A percentile compares a stretch with the other conserved stretches of the same genome.
Conservation (phyloP, 129 eudicot genomes). For the Arctium minus region DNA sequence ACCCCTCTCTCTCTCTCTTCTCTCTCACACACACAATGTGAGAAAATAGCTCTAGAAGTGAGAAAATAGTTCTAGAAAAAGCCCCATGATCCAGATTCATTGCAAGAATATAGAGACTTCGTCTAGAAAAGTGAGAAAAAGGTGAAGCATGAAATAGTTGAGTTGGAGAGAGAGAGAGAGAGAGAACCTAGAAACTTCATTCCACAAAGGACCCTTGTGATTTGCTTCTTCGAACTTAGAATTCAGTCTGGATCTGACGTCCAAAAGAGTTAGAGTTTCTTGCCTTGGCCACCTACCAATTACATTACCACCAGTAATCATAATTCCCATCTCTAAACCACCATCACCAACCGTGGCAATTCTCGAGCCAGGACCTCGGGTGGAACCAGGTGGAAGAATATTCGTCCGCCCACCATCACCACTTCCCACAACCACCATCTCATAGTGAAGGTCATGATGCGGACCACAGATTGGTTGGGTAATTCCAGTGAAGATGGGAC, state of each 20-base stretch:
- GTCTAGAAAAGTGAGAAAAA: not conserved
- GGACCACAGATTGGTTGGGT: slow-evolving; percentile 30
- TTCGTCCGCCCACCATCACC: slow-evolving; percentile 28
- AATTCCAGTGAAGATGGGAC: slow-evolving; percentile 32
- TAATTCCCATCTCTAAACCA: slow-evolving; percentile 41
- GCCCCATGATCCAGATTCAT: not conserved
- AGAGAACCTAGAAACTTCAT: slow-evolving; percentile 90
- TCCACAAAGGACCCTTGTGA: slow-evolving; percentile 98
- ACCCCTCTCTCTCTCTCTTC: not conserved
- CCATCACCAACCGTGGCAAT: slow-evolving; percentile 21
- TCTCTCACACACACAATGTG: not conserved
- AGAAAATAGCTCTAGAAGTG: not conserved
- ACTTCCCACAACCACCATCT: slow-evolving; percentile 44
- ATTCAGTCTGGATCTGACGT: slow-evolving; percentile 89
- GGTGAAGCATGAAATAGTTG: not conserved
- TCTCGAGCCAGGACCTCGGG: slow-evolving; percentile 15
- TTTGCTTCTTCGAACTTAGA: slow-evolving; percentile 94
- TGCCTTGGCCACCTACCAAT: slow-evolving; percentile 95
- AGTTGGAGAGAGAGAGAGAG: slow-evolving; percentile 2
- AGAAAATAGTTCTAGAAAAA: not conserved
- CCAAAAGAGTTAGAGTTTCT: slow-evolving; percentile 91
- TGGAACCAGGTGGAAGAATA: slow-evolving; percentile 20
- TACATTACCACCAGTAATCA: slow-evolving; percentile 30
- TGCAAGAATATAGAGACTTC: not conserved
- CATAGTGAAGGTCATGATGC: slow-evolving; percentile 39